Base-by-base conservation (phyloP, 1,284 basidiomycete genomes). In the Earliella scabrosa region DNA sequence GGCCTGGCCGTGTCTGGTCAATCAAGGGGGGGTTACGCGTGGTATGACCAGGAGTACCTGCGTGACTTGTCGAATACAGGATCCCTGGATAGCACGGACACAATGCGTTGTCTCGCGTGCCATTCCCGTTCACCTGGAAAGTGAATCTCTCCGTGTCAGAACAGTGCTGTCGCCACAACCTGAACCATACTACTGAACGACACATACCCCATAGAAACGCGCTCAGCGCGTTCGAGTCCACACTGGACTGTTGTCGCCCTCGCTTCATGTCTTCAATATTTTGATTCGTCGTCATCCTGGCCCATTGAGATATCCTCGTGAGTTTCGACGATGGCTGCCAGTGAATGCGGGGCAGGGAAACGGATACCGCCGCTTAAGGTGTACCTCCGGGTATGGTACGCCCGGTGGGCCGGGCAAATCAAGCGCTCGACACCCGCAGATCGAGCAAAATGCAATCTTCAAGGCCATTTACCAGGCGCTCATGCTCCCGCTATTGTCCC, bases 1-100 rank as follows among this genome's bases (percentile, higher is more conserved):
- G 78, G 71, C 52, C 85, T 87, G 52, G 3, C 5, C 26, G 24
- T 32, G 45, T 16, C 29, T 26, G 38, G 23, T 39, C 9, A 26
- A 14, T 2, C 16, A 4, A 18, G 18, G 11, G 24, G 21, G n/a
- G 14, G 3, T 32, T 44, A 26, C 14, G 2, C 13, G 21, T 14
- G 3, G 32, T 7, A 27, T 29, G 7, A 31, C 5, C 18, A 31
- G 13, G 56, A 69, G 43, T 59, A 85, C 85, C 82, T 80, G 51
- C 75, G 69, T 0, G 79, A 74, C 68, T 90, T 91, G 71, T 88
- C 82, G 60, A 93, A 91, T 3, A 77, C 70, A 0, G 82, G 79
- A 56, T 92, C 89, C 2, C 73, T 69, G 27, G 77, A 73, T 50
- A 92, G 70, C 14, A 88, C 60, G 2, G 69, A 58, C 13, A 82